Evolutionary conservation across 441 rosid genomes (phyloP).

Genomic region (Euphorbia schlechtendalii): DNA sequence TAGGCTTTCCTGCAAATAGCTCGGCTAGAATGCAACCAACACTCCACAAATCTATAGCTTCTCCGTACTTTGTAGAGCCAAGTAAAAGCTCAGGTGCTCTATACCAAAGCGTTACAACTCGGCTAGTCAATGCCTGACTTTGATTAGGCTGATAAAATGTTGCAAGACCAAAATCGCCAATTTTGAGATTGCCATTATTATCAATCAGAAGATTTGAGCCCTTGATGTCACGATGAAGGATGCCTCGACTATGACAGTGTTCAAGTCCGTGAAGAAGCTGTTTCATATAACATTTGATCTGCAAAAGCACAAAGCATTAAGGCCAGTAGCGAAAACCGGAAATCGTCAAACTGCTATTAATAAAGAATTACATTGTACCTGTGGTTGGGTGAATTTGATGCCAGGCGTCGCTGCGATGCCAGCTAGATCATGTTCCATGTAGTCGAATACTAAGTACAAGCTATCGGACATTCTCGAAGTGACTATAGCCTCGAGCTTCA

Average conservation of each 20-base stretch:
- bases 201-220: slow-evolving; percentile 80
- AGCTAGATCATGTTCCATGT: slow-evolving; percentile 95
- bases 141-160: slow-evolving; percentile 49
- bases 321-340: not conserved
- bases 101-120: slow-evolving; percentile 96
- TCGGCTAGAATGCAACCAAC: slow-evolving; percentile 88
- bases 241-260: slow-evolving; percentile 74
- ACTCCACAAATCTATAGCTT: slow-evolving; percentile 87
- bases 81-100: slow-evolving; percentile 95
- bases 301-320: too few species aligned
- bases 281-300: slow-evolving; percentile 89
- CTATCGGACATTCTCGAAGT: slow-evolving; percentile 76
- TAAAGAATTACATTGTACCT: slow-evolving; percentile 34
- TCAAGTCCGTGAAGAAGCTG: slow-evolving; percentile 79
- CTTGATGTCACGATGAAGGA: slow-evolving; percentile 89
- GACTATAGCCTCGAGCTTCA: slow-evolving; percentile 83
- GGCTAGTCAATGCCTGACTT: slow-evolving; percentile 71
- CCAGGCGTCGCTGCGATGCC: slow-evolving; percentile 76
- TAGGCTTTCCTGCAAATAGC: slow-evolving; percentile 74
- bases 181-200: slow-evolving; percentile 70
- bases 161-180: slow-evolving; percentile 89
- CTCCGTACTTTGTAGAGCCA: slow-evolving; percentile 82
- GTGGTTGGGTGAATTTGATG: slow-evolving; percentile 64
- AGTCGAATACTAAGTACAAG: slow-evolving; percentile 87
- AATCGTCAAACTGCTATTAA: not conserved